phyloP scores from a whole-genome alignment of 495 filamentous ascomycete genomes.

The Sordaria brevicollis region DNA sequence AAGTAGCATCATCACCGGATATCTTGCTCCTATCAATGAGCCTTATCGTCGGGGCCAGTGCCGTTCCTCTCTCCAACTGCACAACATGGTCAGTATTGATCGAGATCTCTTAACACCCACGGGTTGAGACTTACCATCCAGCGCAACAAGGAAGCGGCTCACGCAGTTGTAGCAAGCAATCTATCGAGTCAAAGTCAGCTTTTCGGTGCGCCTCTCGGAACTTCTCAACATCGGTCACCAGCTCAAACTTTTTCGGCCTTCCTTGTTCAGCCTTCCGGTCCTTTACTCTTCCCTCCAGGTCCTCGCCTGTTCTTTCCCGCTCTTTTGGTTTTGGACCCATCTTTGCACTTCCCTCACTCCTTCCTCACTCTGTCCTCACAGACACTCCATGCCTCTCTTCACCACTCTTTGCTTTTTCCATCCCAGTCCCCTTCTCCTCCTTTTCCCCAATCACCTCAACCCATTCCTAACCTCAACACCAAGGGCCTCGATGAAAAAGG shows the following conservation, averaged over 20 bases:
- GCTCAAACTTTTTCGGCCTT: background rate
- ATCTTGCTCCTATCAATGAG: constrained; percentile 6
- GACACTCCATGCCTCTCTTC: no score
- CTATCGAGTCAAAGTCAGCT: constrained; percentile 4
- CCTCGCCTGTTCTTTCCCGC: no score
- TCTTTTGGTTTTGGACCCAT: no score
- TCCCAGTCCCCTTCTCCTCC: background rate
- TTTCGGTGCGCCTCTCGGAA: background rate
- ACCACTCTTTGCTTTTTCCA: no score
- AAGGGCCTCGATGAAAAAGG: background rate
- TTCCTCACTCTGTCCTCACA: background rate
- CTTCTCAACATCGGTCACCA: background rate
- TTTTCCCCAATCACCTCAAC: background rate
- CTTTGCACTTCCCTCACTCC: background rate
- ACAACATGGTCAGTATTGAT: constrained; percentile 1
- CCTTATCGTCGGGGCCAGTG: constrained; percentile 26
- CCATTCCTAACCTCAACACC: background rate
- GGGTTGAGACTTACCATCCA: constrained; percentile 53
- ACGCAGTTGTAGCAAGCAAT: constrained; percentile 80
- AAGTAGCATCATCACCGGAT: background rate
- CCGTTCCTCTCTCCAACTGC: constrained; percentile 42
- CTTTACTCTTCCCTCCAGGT: background rate
- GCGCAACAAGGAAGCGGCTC: constrained; percentile 69
- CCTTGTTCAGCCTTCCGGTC: background rate
- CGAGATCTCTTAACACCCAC: background rate